Evolutionary conservation across 2,329 filamentous ascomycete species (phyloP), one percentile per base, ranked within the genome.

Genomic region (Penicillium brasilianum): DNA sequence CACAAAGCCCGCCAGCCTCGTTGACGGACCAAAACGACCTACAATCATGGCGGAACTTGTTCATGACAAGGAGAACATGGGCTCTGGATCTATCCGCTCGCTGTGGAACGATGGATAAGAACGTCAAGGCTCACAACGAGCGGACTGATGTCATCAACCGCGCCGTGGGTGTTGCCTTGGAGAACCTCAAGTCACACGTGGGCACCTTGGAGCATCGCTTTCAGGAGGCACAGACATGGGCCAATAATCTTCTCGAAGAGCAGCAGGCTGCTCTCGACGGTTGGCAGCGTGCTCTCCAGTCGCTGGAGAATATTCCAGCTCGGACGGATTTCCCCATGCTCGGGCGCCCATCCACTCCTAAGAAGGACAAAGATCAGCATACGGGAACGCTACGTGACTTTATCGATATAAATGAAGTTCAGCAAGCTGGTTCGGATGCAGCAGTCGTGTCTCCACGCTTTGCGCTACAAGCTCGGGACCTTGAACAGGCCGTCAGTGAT

Each of bases 11-110:
- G 43, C 95, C 95, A n/a, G 93, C 96, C 76, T 90, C 88, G 44
- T 90, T 96, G 68, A 84, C 89, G 46, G 88, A 93, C 71, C 88
- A 92, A 63, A 91, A 90, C 62, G 89, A 93, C 64, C 83, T 97
- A 58, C 84, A 89, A 71, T 89, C 93, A 86, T 99, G 95, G 94
- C 91, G 92, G 74, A 87, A 88, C 48, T 83, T 98, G 22, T 97
- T 95, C 81, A 90, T 89, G 75, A 85, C 88, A 60, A 88, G 95
- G 61, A 87, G 89, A 69, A 84, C 85, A 67, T 99, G 95, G 95
- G 90, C 93, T 0, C 79, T 88, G 56, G 83, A 83, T 41, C 79
- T 96, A 36, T 84, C 90, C 7, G 86, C 89, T 28, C 88, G 89
- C 67, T 94, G 91, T 69, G 82, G 82, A 53, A 80, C 81, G 53